Conservation (phyloP, 345 rosid genomes). For the Linum usitatissimum region DNA sequence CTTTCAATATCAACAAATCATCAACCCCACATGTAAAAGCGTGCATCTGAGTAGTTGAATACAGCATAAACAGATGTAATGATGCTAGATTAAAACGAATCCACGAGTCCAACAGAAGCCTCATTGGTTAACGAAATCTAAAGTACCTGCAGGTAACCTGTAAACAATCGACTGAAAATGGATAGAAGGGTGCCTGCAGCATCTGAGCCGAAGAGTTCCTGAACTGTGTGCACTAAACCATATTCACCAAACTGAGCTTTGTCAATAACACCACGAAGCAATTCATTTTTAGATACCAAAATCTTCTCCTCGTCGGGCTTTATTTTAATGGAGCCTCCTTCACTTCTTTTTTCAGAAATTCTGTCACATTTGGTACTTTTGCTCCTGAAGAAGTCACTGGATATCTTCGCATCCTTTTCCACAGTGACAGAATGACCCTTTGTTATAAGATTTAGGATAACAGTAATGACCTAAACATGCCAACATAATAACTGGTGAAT, state of each 20-base stretch:
- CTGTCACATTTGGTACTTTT: conserved; percentile 22
- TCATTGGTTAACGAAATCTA: neutral
- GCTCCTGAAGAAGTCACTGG: conserved; percentile 58
- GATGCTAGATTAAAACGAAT: conserved; percentile 1
- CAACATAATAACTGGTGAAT: conserved; percentile 8
- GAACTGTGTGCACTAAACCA: conserved; percentile 90
- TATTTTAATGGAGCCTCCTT: conserved; percentile 4
- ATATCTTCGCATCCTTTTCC: conserved; percentile 65
- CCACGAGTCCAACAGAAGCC: neutral
- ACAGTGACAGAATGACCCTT: conserved; percentile 66
- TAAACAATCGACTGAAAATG: conserved; percentile 77
- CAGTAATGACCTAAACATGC: conserved; percentile 50
- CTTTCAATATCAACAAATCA: conserved; percentile 69
- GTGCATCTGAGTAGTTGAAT: conserved; percentile 58
- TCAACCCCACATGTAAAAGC: conserved; percentile 98
- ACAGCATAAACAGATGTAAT: conserved; percentile 16
- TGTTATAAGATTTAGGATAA: conserved; percentile 57
- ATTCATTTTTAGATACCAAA: conserved; percentile 48
- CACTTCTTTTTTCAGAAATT: conserved; percentile 13
- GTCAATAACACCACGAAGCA: conserved; percentile 88
- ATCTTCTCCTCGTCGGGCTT: conserved; percentile 62
- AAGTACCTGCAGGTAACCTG: conserved; percentile 76
- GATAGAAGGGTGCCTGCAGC: conserved; percentile 85
- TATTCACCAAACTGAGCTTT: conserved; percentile 96
- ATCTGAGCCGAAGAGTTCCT: conserved; percentile 83